Evolutionary conservation across 164 flowering plant genomes (phyloP).

Genomic region (Tinospora cordifolia): DNA sequence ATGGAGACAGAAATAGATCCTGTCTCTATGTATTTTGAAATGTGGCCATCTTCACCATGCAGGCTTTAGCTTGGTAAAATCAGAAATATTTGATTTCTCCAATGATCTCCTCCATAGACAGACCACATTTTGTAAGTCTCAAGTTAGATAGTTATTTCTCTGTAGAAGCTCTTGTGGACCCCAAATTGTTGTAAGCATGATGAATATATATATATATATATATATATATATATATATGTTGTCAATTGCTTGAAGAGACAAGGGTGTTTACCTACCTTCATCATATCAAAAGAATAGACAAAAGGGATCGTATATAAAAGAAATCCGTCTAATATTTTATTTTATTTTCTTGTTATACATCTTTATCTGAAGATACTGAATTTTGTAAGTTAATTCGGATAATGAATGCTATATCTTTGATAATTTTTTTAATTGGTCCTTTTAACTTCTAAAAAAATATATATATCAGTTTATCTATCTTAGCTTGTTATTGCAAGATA

Average conservation of each 20-base stretch:
- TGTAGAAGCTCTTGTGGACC: conserved; percentile 1
- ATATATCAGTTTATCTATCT: too few relatives aligned
- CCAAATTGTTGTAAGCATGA: background rate
- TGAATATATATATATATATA: background rate
- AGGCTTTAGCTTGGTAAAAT: conserved; percentile 2
- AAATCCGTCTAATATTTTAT: too few relatives aligned
- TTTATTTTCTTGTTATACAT: too few relatives aligned
- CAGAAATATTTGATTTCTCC: background rate
- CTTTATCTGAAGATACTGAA: too few relatives aligned
- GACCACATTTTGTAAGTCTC: too few relatives aligned
- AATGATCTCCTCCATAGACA: background rate
- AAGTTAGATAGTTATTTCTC: too few relatives aligned
- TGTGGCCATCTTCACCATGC: conserved; percentile 12
- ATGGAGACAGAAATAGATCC: conserved; percentile 9
- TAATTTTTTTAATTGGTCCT: too few relatives aligned
- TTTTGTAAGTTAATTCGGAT: too few relatives aligned
- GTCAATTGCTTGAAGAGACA: background rate
- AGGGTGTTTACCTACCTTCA: background rate
- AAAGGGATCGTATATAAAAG: too few relatives aligned
- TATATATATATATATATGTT: background rate
- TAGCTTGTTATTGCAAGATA: too few relatives aligned
- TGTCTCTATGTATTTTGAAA: conserved; percentile 12
- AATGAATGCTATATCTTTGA: too few relatives aligned
- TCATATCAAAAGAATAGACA: background rate
- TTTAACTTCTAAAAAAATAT: too few relatives aligned